A percentile compares a stretch with the other conserved stretches of the same genome.
Conservation (phyloP, 164 flowering plant genomes). For the Umbilicus rupestris region DNA sequence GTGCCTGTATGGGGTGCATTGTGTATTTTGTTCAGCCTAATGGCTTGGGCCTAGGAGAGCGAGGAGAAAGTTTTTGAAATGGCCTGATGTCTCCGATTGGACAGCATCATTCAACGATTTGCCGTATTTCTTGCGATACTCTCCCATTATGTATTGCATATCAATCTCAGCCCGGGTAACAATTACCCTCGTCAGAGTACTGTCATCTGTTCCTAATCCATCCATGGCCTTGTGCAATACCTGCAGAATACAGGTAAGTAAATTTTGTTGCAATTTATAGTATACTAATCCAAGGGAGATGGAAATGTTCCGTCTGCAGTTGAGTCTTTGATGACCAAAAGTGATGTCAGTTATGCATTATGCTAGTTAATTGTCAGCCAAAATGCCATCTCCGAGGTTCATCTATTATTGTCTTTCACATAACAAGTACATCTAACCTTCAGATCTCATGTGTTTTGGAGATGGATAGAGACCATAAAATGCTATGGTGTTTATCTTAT, state of each 20-base stretch:
- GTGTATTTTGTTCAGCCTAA: constrained; percentile 12
- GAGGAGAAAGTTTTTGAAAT: constrained; percentile 59
- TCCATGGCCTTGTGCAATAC: constrained; percentile 59
- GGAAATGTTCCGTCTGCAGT: too few species aligned
- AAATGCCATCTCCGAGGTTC: too few species aligned
- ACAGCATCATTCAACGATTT: constrained; percentile 54
- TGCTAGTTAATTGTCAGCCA: too few species aligned
- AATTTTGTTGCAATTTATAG: too few species aligned
- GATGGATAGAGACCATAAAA: too few species aligned
- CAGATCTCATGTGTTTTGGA: too few species aligned
- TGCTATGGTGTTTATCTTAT: too few species aligned
- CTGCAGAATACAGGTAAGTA: constrained; percentile 21
- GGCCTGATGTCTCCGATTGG: constrained; percentile 59
- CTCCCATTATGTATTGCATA: constrained; percentile 67
- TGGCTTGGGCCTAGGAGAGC: constrained; percentile 50
- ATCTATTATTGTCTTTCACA: too few species aligned
- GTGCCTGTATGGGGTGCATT: not conserved
- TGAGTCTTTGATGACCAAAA: too few species aligned
- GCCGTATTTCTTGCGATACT: constrained; percentile 45
- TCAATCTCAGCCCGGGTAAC: constrained; percentile 75
- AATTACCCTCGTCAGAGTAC: constrained; percentile 46
- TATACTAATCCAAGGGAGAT: too few species aligned
- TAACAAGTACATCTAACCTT: too few species aligned
- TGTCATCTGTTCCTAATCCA: constrained; percentile 68
- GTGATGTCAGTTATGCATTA: too few species aligned